Percentiles rank a stretch among this genome's conserved stretches.
Evolutionary conservation across 306 rosid species (phyloP).

Genomic region (Dalbergia oliveri): DNA sequence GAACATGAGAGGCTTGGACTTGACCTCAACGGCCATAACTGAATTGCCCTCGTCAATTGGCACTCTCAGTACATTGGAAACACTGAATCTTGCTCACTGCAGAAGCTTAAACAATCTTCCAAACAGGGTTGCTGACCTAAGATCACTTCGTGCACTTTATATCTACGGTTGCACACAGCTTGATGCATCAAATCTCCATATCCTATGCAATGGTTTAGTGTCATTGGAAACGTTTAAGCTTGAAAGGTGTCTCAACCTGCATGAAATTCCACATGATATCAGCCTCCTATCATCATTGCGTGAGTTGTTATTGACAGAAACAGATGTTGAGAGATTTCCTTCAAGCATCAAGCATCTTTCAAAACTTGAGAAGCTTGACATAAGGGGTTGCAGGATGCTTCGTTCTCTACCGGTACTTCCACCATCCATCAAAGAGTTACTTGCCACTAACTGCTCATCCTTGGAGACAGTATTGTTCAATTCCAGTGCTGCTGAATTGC

Average conservation of each 20-base stretch:
- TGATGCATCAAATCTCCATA: constrained; percentile 35
- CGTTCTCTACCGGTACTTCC: constrained; percentile 49
- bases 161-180: constrained; percentile 38
- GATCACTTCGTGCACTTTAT: constrained; percentile 14
- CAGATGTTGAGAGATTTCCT: constrained; percentile 27
- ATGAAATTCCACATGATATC: constrained; percentile 22
- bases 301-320: constrained; percentile 17
- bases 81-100: constrained; percentile 28
- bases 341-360: constrained; percentile 27
- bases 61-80: constrained; percentile 11
- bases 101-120: constrained; percentile 32
- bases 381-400: constrained; percentile 20
- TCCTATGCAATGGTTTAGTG: constrained; percentile 18
- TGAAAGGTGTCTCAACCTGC: constrained; percentile 15
- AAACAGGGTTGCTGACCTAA: constrained; percentile 7
- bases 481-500: not conserved
- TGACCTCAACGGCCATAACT: constrained; percentile 1
- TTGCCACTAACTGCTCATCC: constrained; percentile 43
- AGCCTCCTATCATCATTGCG: constrained; percentile 10
- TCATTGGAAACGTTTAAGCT: constrained; percentile 29
- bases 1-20: not conserved
- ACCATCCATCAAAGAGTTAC: constrained; percentile 3
- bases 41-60: constrained; percentile 41
- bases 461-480: constrained; percentile 39
- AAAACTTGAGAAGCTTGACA: constrained; percentile 23